Conservation (phyloP, 805 yeast species). For the Candida fluviatilis region DNA sequence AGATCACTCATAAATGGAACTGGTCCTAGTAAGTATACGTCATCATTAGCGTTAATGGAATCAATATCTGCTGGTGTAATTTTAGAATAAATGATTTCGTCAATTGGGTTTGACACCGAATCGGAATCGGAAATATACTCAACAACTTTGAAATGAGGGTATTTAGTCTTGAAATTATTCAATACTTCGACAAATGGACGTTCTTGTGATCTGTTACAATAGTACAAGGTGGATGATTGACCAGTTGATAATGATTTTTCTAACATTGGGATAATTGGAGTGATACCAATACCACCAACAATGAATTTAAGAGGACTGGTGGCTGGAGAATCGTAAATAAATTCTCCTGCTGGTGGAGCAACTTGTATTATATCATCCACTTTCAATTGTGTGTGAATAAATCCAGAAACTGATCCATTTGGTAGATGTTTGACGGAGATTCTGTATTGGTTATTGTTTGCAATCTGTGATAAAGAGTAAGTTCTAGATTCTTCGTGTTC, state of each 20-base stretch:
- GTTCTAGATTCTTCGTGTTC: conserved; percentile 48
- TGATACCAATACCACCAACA: conserved; percentile 66
- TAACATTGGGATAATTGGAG: conserved; percentile 55
- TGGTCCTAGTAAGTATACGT: conserved; percentile 34
- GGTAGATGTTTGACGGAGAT: conserved; percentile 52
- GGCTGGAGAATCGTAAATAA: conserved; percentile 32
- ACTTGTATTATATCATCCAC: conserved; percentile 47
- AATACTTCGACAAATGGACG: conserved; percentile 24
- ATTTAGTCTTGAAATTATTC: conserved; percentile 10
- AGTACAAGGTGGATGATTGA: conserved; percentile 26
- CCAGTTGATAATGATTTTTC: conserved; percentile 33
- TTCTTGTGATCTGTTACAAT: conserved; percentile 24
- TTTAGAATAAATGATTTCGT: conserved; percentile 9
- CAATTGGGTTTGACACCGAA: conserved; percentile 5
- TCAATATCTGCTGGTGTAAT: conserved; percentile 18
- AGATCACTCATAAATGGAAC: conserved; percentile 26
- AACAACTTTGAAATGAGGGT: conserved; percentile 14
- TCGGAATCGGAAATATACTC: conserved; percentile 19
- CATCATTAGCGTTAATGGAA: conserved; percentile 14
- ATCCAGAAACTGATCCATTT: conserved; percentile 49
- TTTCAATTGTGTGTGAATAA: conserved; percentile 43
- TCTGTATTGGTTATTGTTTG: conserved; percentile 37
- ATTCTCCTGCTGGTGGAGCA: conserved; percentile 59
- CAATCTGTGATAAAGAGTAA: conserved; percentile 50
- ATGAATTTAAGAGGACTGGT: conserved; percentile 32